Base-by-base conservation (phyloP, 441 rosid genomes). In the Aleurites moluccanus region DNA sequence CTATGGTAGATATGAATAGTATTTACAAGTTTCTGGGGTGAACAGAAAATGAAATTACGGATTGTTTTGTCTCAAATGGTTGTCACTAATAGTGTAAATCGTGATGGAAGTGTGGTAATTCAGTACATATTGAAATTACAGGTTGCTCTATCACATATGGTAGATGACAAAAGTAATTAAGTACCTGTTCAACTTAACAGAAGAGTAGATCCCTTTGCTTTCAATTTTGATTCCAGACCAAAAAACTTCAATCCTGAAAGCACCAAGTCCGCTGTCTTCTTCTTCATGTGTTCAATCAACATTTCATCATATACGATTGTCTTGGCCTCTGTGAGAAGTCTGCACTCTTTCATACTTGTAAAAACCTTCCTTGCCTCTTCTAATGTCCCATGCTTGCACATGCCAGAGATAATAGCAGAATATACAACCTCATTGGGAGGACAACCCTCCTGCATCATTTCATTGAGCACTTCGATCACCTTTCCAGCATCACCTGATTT, bases 211-310 rank as follows among this genome's bases (percentile, higher is more conserved):
- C 96, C 94, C 78, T 85, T 92, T 69, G 86, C 89, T 82, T 84
- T 91, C 84, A 90, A 80, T 84, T 88, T 95, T 27, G 90, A 89
- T 79, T 92, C 98, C 27, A 95, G 87, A 75, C 96, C 92, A 55
- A 95, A 93, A 81, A 95, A 93, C 80, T 87, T 90, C 76, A 90
- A 65, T 77, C 98, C 97, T 2, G 89, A 84, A 70, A 88, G 73
- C 68, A 91, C 88, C 78, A 93, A 82, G 78, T 89, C 95, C 38
- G 98, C 97, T 35, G 97, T 88, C 82, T 88, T 90, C 89, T 88
- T 89, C 88, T 89, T 86, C 87, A 87, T 88, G 75, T 90, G 88
- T 75, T 93, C 97, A 67, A 91, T 77, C 70, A 93, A 83, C 72
- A 91, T 84, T 72, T 95, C 97, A 59, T 91, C 96, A 62, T 86